A percentile compares a stretch with the other conserved stretches of the same genome.
These are phyloP conservation scores for Apiotrichum siamense DNA, from an alignment of 1,284 basidiomycete species.

Conservation along the genomic window DNA sequence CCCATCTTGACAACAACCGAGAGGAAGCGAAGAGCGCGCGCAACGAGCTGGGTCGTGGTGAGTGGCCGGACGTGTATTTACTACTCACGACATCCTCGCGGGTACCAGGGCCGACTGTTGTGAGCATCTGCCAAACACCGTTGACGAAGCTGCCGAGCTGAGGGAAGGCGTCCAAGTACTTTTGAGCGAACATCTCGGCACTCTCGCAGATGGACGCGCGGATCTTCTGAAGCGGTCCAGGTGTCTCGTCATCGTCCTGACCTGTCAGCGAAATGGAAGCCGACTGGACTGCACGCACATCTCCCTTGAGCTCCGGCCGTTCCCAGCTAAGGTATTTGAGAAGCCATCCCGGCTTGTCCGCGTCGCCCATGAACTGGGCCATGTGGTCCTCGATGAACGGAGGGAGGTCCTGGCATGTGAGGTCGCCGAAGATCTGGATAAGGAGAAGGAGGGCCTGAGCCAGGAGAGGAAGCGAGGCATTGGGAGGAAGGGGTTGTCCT, in stretches of 20 bases:
- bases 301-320: constrained; percentile 60
- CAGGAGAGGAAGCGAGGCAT: constrained; percentile 48
- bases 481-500: constrained; percentile 41
- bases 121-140: constrained; percentile 86
- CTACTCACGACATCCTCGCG: constrained; percentile 70
- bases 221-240: constrained; percentile 76
- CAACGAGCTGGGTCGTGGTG: constrained; percentile 62
- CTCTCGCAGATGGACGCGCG: constrained; percentile 89
- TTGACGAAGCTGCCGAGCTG: constrained; percentile 78
- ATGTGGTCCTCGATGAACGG: constrained; percentile 90
- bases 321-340: constrained; percentile 75
- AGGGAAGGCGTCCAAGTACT: constrained; percentile 81
- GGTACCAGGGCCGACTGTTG: constrained; percentile 57
- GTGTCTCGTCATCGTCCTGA: constrained; percentile 76
- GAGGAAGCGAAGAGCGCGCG: constrained; percentile 87
- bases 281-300: too few species aligned
- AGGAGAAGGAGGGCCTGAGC: constrained; percentile 72
- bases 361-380: constrained; percentile 66
- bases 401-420: constrained; percentile 91
- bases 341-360: constrained; percentile 58
- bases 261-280: constrained; percentile 9
- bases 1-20: constrained; percentile 86
- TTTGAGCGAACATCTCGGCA: constrained; percentile 83
- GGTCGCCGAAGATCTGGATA: constrained; percentile 85
- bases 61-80: neutral